Conservation (phyloP, 2,329 filamentous ascomycete species). For the Stemphylium lycopersici region DNA sequence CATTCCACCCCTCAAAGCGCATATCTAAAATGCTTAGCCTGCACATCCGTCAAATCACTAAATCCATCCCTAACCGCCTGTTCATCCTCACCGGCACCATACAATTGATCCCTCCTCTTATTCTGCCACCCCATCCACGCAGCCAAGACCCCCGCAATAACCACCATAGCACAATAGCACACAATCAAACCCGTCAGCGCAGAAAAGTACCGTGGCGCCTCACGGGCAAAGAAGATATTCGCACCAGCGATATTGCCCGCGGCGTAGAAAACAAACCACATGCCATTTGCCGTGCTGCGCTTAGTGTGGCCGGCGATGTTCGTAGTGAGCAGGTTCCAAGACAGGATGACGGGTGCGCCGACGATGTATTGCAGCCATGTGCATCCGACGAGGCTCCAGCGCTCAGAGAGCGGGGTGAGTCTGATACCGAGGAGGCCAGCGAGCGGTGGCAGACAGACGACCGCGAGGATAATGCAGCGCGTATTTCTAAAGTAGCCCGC, state of each 20-base stretch:
- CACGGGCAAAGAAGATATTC: slow-evolving; percentile 54
- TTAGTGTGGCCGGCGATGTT: slow-evolving; percentile 59
- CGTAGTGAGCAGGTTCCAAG: slow-evolving; percentile 57
- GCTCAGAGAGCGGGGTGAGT: slow-evolving; percentile 54
- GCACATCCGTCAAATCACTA: slow-evolving; percentile 42
- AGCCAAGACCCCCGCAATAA: slow-evolving; percentile 35
- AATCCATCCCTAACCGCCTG: slow-evolving; percentile 44
- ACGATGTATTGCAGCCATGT: slow-evolving; percentile 60
- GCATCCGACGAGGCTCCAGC: slow-evolving; percentile 58
- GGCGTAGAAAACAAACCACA: slow-evolving; percentile 59
- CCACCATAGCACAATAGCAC: slow-evolving; percentile 54
- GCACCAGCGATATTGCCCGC: slow-evolving; percentile 58
- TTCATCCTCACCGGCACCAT: slow-evolving; percentile 37
- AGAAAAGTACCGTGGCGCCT: slow-evolving; percentile 54
- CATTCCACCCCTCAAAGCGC: slow-evolving; percentile 27
- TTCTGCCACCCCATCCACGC: slow-evolving; percentile 45
- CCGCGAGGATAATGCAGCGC: slow-evolving; percentile 40
- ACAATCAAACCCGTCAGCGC: slow-evolving; percentile 52
- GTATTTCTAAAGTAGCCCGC: slow-evolving; percentile 40
- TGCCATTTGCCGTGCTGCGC: slow-evolving; percentile 56
- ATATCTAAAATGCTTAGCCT: slow-evolving; percentile 45
- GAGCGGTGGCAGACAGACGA: slow-evolving; percentile 55
- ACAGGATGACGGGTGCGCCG: slow-evolving; percentile 58
- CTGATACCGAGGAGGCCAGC: slow-evolving; percentile 59
- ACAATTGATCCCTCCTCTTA: slow-evolving; percentile 34